phyloP scores from a whole-genome alignment of 2,329 filamentous ascomycete species.

The Fusarium hostae region DNA sequence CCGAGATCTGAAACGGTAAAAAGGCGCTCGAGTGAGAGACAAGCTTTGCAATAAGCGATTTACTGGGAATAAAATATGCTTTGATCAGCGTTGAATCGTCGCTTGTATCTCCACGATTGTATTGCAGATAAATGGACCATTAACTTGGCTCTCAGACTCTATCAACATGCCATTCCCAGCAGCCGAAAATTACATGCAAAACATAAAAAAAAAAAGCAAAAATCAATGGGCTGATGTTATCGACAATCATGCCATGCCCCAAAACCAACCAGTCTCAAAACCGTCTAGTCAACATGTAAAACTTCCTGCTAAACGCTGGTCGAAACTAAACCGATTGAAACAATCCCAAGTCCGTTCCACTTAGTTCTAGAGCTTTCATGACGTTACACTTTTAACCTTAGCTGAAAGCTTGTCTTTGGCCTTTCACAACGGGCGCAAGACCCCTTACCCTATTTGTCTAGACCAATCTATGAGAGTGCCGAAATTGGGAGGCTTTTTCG shows the following conservation, averaged over 20 bases:
- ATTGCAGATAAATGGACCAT: not conserved
- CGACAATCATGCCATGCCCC: not conserved
- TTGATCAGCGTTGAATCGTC: not conserved
- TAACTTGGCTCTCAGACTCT: not conserved
- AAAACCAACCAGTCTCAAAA: not conserved
- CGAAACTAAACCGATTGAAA: not conserved
- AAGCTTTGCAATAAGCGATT: not conserved
- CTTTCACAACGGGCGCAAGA: not conserved
- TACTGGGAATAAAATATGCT: rapidly evolving
- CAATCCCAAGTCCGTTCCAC: not conserved
- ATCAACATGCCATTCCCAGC: rapidly evolving
- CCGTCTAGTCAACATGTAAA: not conserved
- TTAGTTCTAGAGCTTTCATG: not conserved
- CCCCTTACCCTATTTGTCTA: not conserved
- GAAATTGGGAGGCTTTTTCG: not conserved
- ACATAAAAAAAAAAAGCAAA: not conserved
- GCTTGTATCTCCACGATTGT: not conserved
- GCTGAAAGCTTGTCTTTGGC: not conserved
- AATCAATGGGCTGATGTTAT: not conserved
- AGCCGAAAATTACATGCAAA: not conserved
- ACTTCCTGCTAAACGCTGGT: not conserved
- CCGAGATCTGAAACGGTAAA: not conserved
- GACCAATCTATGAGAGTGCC: not conserved
- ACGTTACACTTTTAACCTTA: not conserved
- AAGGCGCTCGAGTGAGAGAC: not conserved